Percentiles rank a stretch among this genome's conserved stretches.
phyloP scores from a whole-genome alignment of 1,139 yeast genomes.

The Williopsis jadinii region DNA sequence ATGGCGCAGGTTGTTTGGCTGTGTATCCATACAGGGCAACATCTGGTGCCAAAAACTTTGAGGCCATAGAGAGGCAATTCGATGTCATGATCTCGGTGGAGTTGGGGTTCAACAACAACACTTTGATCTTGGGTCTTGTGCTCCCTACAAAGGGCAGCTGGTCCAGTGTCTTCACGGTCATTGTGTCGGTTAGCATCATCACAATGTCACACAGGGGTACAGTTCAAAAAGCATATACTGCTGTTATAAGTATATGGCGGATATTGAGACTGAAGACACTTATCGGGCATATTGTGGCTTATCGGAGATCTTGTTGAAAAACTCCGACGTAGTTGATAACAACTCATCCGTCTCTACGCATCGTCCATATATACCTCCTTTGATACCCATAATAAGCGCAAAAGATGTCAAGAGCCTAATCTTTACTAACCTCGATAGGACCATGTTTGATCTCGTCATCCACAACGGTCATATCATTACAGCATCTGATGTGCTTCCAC shows the following conservation, averaged over 20 bases:
- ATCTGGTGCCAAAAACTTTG: slow-evolving; percentile 22
- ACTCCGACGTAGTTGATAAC: too few relatives aligned
- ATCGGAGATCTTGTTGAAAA: too few relatives aligned
- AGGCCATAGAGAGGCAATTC: slow-evolving; percentile 24
- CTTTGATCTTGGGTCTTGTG: slow-evolving; percentile 9
- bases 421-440: too few relatives aligned
- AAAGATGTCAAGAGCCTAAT: too few relatives aligned
- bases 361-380: too few relatives aligned
- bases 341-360: too few relatives aligned
- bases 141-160: slow-evolving; percentile 8
- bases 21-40: slow-evolving; percentile 24
- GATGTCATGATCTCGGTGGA: slow-evolving; percentile 23
- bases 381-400: too few relatives aligned
- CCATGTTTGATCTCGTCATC: slow-evolving; percentile 25
- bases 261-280: too few relatives aligned
- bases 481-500: slow-evolving; percentile 32
- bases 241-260: too few relatives aligned
- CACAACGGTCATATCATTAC: slow-evolving; percentile 31
- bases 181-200: neutral
- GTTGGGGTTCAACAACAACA: slow-evolving; percentile 24
- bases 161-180: slow-evolving; percentile 3
- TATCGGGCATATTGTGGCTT: too few relatives aligned
- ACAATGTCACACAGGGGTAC: neutral
- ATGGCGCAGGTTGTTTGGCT: slow-evolving; percentile 21
- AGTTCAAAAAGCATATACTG: too few relatives aligned